Conservation (phyloP, 805 yeast species). For the Ogataea pilisensis region DNA sequence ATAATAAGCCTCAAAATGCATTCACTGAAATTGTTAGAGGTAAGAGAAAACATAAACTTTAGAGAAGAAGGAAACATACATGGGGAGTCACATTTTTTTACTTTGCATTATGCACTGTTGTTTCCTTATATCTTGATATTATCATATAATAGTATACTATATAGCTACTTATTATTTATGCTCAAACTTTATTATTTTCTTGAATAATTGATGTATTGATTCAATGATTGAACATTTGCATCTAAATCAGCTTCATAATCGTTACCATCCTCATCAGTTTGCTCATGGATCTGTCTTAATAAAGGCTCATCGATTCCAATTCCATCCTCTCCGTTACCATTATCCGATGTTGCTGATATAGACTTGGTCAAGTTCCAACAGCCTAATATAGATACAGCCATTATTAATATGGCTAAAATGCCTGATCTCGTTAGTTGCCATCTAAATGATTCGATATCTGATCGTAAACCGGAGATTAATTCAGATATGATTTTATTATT, state of each 20-base stretch:
- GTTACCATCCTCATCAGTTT: constrained; percentile 48
- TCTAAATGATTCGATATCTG: constrained; percentile 82
- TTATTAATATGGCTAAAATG: constrained; percentile 63
- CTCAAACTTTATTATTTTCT: constrained; percentile 1
- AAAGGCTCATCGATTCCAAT: constrained; percentile 18
- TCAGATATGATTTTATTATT: constrained; percentile 81
- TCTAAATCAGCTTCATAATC: constrained; percentile 56
- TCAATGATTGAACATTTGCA: constrained; percentile 23
- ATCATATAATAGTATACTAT: too few relatives aligned
- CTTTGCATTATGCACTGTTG: too few relatives aligned
- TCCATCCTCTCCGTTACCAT: constrained; percentile 26
- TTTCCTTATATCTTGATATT: too few relatives aligned
- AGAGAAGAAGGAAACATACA: constrained; percentile 9
- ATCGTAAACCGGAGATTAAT: constrained; percentile 73
- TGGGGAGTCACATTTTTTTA: not conserved
- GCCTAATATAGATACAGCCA: constrained; percentile 60
- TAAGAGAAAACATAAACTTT: constrained; percentile 60
- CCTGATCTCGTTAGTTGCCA: constrained; percentile 95
- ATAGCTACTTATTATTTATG: too few relatives aligned
- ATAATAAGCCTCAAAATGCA: constrained; percentile 68
- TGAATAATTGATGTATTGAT: constrained; percentile 3
- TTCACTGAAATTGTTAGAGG: constrained; percentile 53
- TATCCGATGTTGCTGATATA: constrained; percentile 16
- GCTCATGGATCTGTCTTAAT: constrained; percentile 41
- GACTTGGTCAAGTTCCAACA: constrained; percentile 39